Conservation (phyloP, 495 filamentous ascomycete genomes). For the Aspergillus sclerotioniger region DNA sequence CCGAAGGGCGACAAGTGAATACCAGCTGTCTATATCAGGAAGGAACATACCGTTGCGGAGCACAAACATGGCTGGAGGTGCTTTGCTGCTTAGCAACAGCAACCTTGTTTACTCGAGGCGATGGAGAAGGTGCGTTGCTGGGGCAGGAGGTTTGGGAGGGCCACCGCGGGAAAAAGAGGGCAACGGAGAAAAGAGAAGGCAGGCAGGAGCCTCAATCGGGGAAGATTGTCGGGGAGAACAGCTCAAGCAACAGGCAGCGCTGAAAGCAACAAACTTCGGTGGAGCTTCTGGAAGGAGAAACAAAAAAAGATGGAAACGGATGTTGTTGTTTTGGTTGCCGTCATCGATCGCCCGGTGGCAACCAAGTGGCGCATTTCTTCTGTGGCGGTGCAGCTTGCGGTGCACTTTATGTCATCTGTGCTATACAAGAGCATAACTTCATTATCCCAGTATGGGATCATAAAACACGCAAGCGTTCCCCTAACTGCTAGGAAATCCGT, state of each 20-base stretch:
- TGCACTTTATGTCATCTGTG: neutral
- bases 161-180: constrained; percentile 4
- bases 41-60: constrained; percentile 61
- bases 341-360: constrained; percentile 18
- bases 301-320: constrained; percentile 10
- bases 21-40: constrained; percentile 20
- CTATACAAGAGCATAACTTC: too few relatives aligned
- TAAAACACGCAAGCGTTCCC: too few relatives aligned
- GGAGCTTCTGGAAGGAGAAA: constrained; percentile 17
- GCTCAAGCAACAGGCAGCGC: neutral
- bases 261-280: constrained; percentile 7
- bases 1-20: neutral
- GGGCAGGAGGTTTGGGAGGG: constrained; percentile 14
- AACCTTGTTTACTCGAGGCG: neutral
- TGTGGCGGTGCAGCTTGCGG: constrained; percentile 4
- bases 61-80: constrained; percentile 64
- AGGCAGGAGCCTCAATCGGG: neutral
- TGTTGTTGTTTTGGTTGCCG: constrained; percentile 19
- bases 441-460: too few relatives aligned
- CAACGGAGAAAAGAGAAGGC: neutral
- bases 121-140: neutral
- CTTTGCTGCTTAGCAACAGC: constrained; percentile 31
- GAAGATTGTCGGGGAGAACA: neutral
- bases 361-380: neutral
- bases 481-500: too few relatives aligned